phyloP scores from a whole-genome alignment of 345 rosid genomes.

The Dipteronia sinensis region DNA sequence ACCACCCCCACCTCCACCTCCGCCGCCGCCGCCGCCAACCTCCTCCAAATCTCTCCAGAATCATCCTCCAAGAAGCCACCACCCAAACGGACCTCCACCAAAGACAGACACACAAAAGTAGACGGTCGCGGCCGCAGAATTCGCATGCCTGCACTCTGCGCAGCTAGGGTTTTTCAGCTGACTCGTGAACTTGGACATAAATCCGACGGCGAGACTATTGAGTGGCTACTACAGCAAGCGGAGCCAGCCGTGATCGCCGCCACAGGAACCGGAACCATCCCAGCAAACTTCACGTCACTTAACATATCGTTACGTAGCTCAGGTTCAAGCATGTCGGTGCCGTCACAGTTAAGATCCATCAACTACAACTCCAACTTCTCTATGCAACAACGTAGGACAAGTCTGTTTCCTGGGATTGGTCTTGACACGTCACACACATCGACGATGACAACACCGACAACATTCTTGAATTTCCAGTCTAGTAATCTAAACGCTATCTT shows the following conservation, averaged over 20 bases:
- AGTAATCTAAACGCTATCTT: constrained; percentile 45
- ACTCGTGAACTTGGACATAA: constrained; percentile 94
- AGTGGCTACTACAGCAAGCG: constrained; percentile 99
- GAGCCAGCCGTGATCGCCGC: constrained; percentile 98
- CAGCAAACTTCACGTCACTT: constrained; percentile 91
- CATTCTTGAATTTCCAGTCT: constrained; percentile 78
- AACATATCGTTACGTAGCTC: constrained; percentile 91
- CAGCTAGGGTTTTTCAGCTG: constrained; percentile 97
- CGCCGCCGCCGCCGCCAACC: background rate
- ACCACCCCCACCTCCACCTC: background rate
- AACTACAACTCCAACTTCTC: constrained; percentile 64
- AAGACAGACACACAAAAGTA: constrained; percentile 95
- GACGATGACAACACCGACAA: constrained; percentile 40
- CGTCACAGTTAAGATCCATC: constrained; percentile 72
- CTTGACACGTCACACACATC: constrained; percentile 33
- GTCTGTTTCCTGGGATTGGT: constrained; percentile 59
- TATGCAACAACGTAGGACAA: constrained; percentile 44
- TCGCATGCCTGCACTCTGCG: constrained; percentile 99
- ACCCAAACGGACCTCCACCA: constrained; percentile 82
- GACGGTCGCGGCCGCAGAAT: constrained; percentile 96
- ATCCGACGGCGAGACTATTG: constrained; percentile 94
- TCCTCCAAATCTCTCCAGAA: constrained; percentile 40
- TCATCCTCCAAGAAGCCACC: constrained; percentile 64
- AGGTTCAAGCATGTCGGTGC: constrained; percentile 86
- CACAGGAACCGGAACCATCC: constrained; percentile 97